Base-by-base conservation (phyloP, 2,329 filamentous ascomycete genomes). In the Clonostachys byssicola region DNA sequence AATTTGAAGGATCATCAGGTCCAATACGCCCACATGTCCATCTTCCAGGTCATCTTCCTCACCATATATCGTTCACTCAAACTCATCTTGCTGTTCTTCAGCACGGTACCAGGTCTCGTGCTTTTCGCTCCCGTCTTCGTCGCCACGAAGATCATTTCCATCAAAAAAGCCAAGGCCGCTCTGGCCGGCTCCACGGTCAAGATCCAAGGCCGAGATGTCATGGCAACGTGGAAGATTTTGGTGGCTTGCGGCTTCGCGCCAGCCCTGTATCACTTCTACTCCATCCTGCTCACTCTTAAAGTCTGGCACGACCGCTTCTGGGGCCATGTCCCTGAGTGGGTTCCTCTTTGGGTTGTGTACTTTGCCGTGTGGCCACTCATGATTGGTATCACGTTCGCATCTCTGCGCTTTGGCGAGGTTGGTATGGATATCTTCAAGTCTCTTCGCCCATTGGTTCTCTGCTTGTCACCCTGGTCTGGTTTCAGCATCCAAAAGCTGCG, bases 351-450 rank as follows among this genome's bases (percentile, higher is more conserved):
- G 82, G 63, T 83, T 18, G 80, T 95, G 12, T 83, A 92, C 52
- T 63, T 89, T 10, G 80, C 83, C 38, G 88, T 91, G 44, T 85
- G 89, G 71, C 75, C 89, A 43, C 72, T 95, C 54, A 96, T 96
- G 74, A 88, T 92, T 6, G 80, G 84, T 20, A 87, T 96, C 57
- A 96, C 92, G 0, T 96, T 95, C 65, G 92, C 91, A 5, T 90
- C 94, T 7, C 83, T 99, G 45, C 86, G 94, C 12, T 95, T 97
- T 55, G 94, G 94, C 42, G 94, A 99, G 70, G 86, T 95, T n/a
- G 94, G 92, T 45, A 96, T 99, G 91, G 94, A 99, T 62, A 96
- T 99, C 47, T 74, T 94, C 71, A 99, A 97, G 69, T 97, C 92
- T 0, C 78, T 99, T 14, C 83, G 90, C 10, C 94, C 94, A 6